Evolutionary conservation across 176 grass and related monocot genomes (phyloP).

Genomic region (maize (Zea mays)): Zm-B73-REFERENCE-NAM-5.0 NC_050097.1:134811001-134811500

Average conservation of each 20-base stretch:
- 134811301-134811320: slow-evolving; percentile 12
- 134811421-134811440: slow-evolving; percentile 2
- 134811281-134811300: slow-evolving; percentile 37
- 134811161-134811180: neutral
- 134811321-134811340: slow-evolving; percentile 27
- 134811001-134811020: no score
- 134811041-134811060: no score
- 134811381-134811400: slow-evolving; percentile 46
- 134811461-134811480: slow-evolving; percentile 49
- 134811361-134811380: slow-evolving; percentile 38
- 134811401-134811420: slow-evolving; percentile 45
- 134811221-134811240: slow-evolving; percentile 55
- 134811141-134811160: neutral
- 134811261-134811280: slow-evolving; percentile 36
- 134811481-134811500: slow-evolving; percentile 88
- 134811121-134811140: neutral
- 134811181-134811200: neutral
- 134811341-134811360: slow-evolving; percentile 23
- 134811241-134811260: slow-evolving; percentile 56
- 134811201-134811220: slow-evolving; percentile 36
- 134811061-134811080: no score
- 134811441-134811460: slow-evolving; percentile 25
- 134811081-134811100: no score
- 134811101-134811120: no score
- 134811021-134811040: no score